Conservation (phyloP, 768 basidiomycete species). For the Phlebiopsis flavidoalba region DNA sequence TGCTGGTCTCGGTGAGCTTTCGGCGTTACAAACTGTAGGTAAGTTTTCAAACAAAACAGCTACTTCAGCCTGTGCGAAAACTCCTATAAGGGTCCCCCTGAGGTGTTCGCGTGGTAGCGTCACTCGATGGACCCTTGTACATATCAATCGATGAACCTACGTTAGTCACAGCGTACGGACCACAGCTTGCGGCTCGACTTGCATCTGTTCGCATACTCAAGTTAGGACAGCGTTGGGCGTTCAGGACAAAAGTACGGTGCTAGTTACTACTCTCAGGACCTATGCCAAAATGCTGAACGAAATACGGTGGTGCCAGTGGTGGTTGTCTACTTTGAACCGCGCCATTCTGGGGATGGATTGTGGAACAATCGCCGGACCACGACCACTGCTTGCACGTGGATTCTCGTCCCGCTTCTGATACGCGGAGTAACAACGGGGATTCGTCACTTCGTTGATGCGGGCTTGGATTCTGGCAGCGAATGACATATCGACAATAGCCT, state of each 20-base stretch:
- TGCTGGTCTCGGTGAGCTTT: conserved; percentile 27
- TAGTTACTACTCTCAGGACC: neutral
- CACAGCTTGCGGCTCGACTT: conserved; percentile 80
- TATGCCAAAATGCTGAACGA: neutral
- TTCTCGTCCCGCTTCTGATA: conserved; percentile 57
- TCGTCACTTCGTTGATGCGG: conserved; percentile 56
- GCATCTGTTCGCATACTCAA: conserved; percentile 70
- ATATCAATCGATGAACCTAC: neutral
- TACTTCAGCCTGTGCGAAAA: neutral
- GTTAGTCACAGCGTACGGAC: conserved; percentile 64
- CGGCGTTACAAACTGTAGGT: conserved; percentile 35
- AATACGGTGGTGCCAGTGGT: conserved; percentile 44
- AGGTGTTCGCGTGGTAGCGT: conserved; percentile 34
- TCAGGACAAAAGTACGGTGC: conserved; percentile 64
- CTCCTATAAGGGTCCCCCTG: neutral
- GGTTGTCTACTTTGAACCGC: conserved; percentile 76
- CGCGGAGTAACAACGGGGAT: conserved; percentile 78
- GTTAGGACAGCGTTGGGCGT: conserved; percentile 78
- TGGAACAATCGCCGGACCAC: conserved; percentile 71
- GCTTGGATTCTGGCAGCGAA: conserved; percentile 23
- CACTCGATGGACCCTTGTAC: neutral
- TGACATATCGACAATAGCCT: conserved; percentile 34
- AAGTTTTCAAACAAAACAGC: conserved; percentile 9
- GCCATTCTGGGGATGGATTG: conserved; percentile 75
- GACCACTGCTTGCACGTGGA: conserved; percentile 55